Percentiles rank a stretch among this genome's conserved stretches.
Conservation (phyloP, 805 yeast genomes). For the Zygoascus flipseniorum region DNA sequence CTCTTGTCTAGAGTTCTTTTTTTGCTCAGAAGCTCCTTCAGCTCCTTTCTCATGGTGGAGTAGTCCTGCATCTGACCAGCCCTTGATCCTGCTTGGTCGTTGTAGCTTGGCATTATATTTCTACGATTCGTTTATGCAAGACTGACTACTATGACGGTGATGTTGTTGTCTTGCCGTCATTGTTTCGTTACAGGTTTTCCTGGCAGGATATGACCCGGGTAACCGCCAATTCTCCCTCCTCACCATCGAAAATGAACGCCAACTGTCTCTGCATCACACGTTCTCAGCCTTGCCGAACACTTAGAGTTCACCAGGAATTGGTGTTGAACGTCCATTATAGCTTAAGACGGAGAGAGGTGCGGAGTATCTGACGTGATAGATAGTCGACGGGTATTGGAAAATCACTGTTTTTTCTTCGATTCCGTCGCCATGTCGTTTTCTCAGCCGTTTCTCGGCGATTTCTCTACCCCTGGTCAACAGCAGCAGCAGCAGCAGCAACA, state of each 20-base stretch:
- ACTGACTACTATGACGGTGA: background rate
- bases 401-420: background rate
- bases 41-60: conserved; percentile 54
- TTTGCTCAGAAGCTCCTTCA: conserved; percentile 52
- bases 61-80: conserved; percentile 40
- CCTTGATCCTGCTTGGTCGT: conserved; percentile 3
- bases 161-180: no score
- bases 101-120: conserved; percentile 7
- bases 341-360: background rate
- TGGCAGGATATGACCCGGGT: no score
- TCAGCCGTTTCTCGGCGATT: background rate
- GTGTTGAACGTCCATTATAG: no score
- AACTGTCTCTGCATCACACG: no score
- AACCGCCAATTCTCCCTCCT: no score
- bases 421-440: background rate
- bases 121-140: background rate
- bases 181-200: no score
- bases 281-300: no score
- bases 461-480: conserved; percentile 7
- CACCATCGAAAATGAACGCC: no score
- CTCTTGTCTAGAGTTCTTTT: conserved; percentile 58
- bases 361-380: background rate
- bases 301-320: no score
- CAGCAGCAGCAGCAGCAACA: conserved; percentile 23
- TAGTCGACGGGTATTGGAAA: background rate